Percentiles rank a stretch among this genome's conserved stretches.
phyloP scores from a whole-genome alignment of 495 filamentous ascomycete species.

The Penicillium parvum region DNA sequence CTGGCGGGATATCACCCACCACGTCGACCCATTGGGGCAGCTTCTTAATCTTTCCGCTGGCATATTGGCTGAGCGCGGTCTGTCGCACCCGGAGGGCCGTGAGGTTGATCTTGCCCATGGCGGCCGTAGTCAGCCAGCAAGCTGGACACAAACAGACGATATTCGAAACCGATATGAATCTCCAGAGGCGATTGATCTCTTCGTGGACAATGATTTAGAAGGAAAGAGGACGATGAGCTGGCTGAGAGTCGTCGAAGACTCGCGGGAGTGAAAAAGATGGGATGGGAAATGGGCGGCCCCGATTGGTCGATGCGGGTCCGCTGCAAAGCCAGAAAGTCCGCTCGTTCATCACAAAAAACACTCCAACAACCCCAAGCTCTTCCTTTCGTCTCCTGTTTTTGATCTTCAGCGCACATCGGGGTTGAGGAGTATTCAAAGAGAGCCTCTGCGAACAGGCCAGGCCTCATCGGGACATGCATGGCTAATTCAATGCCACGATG shows the following conservation, averaged over 20 bases:
- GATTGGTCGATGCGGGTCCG: slow-evolving; percentile 43
- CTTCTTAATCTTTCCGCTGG: slow-evolving; percentile 40
- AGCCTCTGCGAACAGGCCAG: slow-evolving; percentile 17
- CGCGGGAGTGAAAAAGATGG: slow-evolving; percentile 36
- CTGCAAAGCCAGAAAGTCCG: slow-evolving; percentile 34
- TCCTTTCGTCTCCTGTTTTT: slow-evolving; percentile 1
- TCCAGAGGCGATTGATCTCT: not conserved
- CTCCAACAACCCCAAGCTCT: slow-evolving; percentile 7
- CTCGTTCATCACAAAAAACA: slow-evolving; percentile 28
- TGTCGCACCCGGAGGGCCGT: slow-evolving; percentile 69
- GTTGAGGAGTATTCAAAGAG: slow-evolving; percentile 12
- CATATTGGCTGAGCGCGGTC: slow-evolving; percentile 54
- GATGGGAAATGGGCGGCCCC: slow-evolving; percentile 35
- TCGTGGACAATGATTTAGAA: no score
- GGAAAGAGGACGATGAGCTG: not conserved
- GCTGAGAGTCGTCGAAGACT: slow-evolving; percentile 2
- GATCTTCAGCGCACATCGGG: slow-evolving; percentile 9
- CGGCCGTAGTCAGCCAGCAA: slow-evolving; percentile 2
- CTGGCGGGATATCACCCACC: slow-evolving; percentile 69
- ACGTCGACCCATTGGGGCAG: slow-evolving; percentile 75
- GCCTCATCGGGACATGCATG: slow-evolving; percentile 33
- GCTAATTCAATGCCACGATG: slow-evolving; percentile 55
- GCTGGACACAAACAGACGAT: not conserved
- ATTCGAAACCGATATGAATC: not conserved
- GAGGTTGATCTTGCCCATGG: slow-evolving; percentile 69